Evolutionary conservation across 176 grass and related monocot species (phyloP).

Genomic region (Chloris gayana): DNA sequence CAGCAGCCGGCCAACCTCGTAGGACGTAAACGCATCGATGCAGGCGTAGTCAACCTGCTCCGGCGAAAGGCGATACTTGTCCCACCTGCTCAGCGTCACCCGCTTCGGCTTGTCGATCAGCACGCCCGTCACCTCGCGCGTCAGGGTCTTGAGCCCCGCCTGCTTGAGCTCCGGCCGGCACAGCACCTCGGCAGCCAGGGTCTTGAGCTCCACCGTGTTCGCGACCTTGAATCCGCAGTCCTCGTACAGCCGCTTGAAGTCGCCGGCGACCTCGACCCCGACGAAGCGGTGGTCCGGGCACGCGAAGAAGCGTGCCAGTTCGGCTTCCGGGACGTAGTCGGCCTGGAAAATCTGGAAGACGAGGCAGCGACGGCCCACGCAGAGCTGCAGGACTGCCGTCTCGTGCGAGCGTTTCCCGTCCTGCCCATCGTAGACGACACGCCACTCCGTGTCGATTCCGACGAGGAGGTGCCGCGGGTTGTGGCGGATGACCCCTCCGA

Average conservation of each 20-base stretch:
- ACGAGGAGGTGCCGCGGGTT: slow-evolving; percentile 40
- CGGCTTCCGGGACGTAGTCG: slow-evolving; percentile 20
- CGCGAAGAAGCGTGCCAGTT: slow-evolving; percentile 39
- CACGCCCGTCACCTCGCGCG: slow-evolving; percentile 37
- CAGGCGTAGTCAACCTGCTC: slow-evolving; percentile 61
- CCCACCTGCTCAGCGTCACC: slow-evolving; percentile 54
- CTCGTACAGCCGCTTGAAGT: slow-evolving; percentile 31
- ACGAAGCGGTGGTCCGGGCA: slow-evolving; percentile 44
- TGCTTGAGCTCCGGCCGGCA: slow-evolving; percentile 19
- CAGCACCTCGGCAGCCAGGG: slow-evolving; percentile 31
- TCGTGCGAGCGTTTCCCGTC: neutral
- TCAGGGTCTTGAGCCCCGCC: slow-evolving; percentile 42
- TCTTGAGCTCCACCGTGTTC: slow-evolving; percentile 34
- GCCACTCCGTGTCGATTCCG: slow-evolving; percentile 74
- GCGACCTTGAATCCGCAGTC: slow-evolving; percentile 33
- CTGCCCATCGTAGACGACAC: neutral
- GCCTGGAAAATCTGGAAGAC: slow-evolving; percentile 49
- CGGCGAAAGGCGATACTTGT: neutral
- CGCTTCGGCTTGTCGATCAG: slow-evolving; percentile 27
- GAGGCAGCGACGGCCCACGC: slow-evolving; percentile 59
- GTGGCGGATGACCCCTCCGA: neutral
- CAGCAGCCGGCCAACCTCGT: slow-evolving; percentile 52
- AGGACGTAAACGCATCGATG: slow-evolving; percentile 58
- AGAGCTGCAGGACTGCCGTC: slow-evolving; percentile 68
- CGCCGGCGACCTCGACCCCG: slow-evolving; percentile 46